phyloP scores from a whole-genome alignment of 139 green algal species.

The Pleodorina starrii region DNA sequence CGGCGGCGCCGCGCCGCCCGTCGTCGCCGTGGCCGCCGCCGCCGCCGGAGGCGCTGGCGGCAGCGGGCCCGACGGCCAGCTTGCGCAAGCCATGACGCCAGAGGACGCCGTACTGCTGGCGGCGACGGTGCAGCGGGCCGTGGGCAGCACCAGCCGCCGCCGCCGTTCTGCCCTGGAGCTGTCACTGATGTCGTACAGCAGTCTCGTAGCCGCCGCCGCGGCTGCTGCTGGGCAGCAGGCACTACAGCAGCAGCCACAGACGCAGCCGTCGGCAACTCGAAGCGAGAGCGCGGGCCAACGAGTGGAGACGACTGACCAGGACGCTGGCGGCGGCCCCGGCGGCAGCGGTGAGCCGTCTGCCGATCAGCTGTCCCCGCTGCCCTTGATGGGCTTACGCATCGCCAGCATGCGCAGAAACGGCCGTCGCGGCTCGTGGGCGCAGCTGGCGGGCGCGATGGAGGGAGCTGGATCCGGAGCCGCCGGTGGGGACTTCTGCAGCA shows the following conservation, averaged over 20 bases:
- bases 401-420: background rate
- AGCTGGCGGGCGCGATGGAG: background rate
- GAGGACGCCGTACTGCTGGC: background rate
- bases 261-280: background rate
- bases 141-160: background rate
- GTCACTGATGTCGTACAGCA: background rate
- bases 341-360: too few relatives aligned
- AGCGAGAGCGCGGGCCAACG: background rate
- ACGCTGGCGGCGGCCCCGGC: background rate
- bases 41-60: background rate
- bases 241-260: background rate
- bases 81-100: background rate
- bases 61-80: background rate
- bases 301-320: background rate
- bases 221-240: background rate
- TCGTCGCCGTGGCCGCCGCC: background rate
- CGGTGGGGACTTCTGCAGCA: too few relatives aligned
- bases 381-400: too few relatives aligned
- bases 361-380: too few relatives aligned
- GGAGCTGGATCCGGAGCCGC: background rate
- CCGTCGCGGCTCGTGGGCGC: background rate
- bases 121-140: conserved; percentile 1
- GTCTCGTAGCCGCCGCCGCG: background rate
- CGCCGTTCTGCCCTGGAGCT: conserved; percentile 2
- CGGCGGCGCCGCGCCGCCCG: background rate